Percentiles rank a stretch among this genome's conserved stretches.
Conservation (phyloP, 768 basidiomycete species). For the Amanita exitialis region DNA sequence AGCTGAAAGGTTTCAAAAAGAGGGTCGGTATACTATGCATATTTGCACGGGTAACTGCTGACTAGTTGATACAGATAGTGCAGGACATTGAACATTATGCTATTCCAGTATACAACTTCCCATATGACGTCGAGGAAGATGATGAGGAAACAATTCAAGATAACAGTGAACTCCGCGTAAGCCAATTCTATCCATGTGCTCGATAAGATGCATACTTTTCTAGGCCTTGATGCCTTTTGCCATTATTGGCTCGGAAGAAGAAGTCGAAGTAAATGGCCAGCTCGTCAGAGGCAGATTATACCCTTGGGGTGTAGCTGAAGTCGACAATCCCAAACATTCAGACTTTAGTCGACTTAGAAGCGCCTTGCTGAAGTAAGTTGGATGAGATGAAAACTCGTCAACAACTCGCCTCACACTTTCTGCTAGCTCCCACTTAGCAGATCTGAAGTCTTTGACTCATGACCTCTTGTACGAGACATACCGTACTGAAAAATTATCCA, state of each 20-base stretch:
- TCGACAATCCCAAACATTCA: constrained; percentile 99
- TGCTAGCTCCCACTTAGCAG: constrained; percentile 81
- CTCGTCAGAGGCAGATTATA: constrained; percentile 89
- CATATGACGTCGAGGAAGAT: constrained; percentile 98
- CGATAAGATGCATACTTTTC: constrained; percentile 1
- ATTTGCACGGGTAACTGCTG: not conserved
- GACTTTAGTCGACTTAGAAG: constrained; percentile 92
- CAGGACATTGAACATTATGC: constrained; percentile 98
- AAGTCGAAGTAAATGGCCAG: constrained; percentile 88
- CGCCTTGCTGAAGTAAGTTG: constrained; percentile 75
- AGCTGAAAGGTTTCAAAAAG: constrained; percentile 94
- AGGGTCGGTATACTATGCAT: constrained; percentile 36
- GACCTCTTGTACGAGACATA: constrained; percentile 95
- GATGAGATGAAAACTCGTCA: not conserved
- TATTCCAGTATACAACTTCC: constrained; percentile 99
- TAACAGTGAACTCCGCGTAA: constrained; percentile 87
- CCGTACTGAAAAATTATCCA: constrained; percentile 93
- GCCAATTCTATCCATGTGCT: constrained; percentile 14
- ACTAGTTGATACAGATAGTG: constrained; percentile 65
- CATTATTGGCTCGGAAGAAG: constrained; percentile 95
- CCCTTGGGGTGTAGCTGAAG: constrained; percentile 98
- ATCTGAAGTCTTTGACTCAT: constrained; percentile 89
- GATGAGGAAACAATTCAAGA: constrained; percentile 98
- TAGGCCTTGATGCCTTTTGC: constrained; percentile 93
- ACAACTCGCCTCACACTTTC: constrained; percentile 6